Evolutionary conservation across 257 asterid species (phyloP).

Genomic region (Lantana camara): DNA sequence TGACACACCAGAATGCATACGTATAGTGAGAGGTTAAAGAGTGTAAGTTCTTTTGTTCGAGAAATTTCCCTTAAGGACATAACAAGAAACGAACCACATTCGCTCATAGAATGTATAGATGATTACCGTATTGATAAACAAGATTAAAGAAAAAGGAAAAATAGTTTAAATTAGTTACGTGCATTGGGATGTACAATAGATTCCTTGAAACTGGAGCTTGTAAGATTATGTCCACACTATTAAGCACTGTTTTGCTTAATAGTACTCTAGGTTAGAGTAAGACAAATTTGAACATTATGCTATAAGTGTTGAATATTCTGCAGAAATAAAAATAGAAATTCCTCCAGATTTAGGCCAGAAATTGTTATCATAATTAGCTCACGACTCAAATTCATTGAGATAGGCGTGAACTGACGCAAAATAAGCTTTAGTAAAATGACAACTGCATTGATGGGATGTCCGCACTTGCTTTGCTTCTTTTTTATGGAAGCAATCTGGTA

Average conservation of each 20-base stretch:
- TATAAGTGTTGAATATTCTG: background rate
- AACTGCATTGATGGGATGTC: background rate
- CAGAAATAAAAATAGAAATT: background rate
- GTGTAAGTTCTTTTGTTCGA: background rate
- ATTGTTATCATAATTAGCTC: constrained; percentile 5
- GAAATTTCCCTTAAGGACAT: background rate
- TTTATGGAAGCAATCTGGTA: background rate
- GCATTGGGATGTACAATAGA: background rate
- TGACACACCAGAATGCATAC: background rate
- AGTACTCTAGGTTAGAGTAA: background rate
- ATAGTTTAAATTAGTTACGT: no score
- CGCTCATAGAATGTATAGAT: background rate
- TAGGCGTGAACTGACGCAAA: background rate
- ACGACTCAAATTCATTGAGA: background rate
- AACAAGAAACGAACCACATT: background rate
- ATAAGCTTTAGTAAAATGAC: background rate
- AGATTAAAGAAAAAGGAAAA: no score
- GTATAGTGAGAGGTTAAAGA: background rate
- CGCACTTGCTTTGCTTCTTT: constrained; percentile 8
- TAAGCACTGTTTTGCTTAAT: background rate
- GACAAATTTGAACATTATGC: background rate
- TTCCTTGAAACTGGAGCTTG: background rate
- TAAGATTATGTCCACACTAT: background rate
- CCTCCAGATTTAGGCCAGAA: constrained; percentile 13
- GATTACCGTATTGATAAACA: background rate